A percentile compares a stretch with the other conserved stretches of the same genome.
Conservation (phyloP, 805 yeast species). For the Sugiyamaella americana region DNA sequence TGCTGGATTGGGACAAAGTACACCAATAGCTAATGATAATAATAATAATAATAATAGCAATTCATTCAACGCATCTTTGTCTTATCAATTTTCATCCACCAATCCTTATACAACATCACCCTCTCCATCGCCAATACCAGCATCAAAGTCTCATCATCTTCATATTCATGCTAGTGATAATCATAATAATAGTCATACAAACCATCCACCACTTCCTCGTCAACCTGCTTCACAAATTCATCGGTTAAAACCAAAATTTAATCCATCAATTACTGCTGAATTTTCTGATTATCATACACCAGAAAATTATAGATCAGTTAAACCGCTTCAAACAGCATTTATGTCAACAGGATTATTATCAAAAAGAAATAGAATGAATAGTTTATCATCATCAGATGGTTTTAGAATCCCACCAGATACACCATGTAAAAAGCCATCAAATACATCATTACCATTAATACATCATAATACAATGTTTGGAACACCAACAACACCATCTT, state of each 20-base stretch:
- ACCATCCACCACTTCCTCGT: background rate
- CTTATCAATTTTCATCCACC: background rate
- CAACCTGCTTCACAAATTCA: background rate
- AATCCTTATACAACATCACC: conserved; percentile 18
- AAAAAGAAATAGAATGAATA: conserved; percentile 44
- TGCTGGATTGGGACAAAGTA: conserved; percentile 1
- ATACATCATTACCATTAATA: conserved; percentile 18
- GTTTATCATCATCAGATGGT: conserved; percentile 13
- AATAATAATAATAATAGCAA: background rate
- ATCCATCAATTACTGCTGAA: conserved; percentile 17
- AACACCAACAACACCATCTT: background rate
- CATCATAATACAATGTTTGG: conserved; percentile 11
- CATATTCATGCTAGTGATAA: background rate
- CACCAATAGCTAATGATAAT: conserved; percentile 3
- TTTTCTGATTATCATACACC: conserved; percentile 38
- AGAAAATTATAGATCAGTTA: conserved; percentile 59
- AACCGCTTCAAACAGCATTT: conserved; percentile 82
- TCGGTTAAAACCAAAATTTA: conserved; percentile 13
- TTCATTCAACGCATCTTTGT: background rate
- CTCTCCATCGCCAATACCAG: conserved; percentile 17
- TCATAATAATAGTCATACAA: background rate
- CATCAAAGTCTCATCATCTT: conserved; percentile 1
- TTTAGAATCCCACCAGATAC: conserved; percentile 50
- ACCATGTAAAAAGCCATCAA: conserved; percentile 48
- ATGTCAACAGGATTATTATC: conserved; percentile 65